These are phyloP conservation scores for Fallopia convolvulus DNA, from an alignment of 148 eudicot species.

Conservation along the genomic window DNA sequence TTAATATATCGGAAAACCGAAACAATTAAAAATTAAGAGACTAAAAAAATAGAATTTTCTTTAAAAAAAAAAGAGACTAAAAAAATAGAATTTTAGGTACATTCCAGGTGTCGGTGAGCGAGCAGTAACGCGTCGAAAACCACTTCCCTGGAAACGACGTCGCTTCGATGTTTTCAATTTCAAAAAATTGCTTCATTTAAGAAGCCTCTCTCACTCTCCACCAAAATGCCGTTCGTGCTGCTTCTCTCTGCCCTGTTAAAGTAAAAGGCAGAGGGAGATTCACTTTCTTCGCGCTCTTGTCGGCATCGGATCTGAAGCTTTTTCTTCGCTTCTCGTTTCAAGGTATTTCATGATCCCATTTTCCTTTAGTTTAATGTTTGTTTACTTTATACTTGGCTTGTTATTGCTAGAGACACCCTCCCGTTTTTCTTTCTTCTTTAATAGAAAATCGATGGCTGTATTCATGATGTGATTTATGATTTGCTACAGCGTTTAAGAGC, in stretches of 20 bases:
- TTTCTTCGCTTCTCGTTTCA: background rate
- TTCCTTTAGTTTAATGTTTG: background rate
- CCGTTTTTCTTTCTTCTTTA: background rate
- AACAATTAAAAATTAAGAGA: too few relatives aligned
- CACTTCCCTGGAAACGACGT: background rate
- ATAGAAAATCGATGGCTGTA: background rate
- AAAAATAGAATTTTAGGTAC: background rate
- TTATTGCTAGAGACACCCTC: background rate
- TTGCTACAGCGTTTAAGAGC: background rate
- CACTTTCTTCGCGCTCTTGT: slow-evolving; percentile 13
- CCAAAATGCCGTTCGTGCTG: slow-evolving; percentile 12
- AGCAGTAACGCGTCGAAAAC: background rate
- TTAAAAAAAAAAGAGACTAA: too few relatives aligned
- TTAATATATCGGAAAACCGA: too few relatives aligned
- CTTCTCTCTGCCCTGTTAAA: slow-evolving; percentile 6
- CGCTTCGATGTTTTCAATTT: background rate
- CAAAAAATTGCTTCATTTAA: slow-evolving; percentile 1
- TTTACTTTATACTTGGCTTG: background rate
- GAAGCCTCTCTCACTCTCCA: background rate
- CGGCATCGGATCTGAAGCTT: slow-evolving; percentile 11
- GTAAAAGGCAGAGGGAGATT: background rate
- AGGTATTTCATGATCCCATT: background rate
- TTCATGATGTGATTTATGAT: background rate
- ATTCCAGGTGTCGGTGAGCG: slow-evolving; percentile 10
- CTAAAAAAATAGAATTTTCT: too few relatives aligned